These are phyloP conservation scores for Micractinium conductrix DNA, from an alignment of 139 green algal genomes.

Conservation along the genomic window DNA sequence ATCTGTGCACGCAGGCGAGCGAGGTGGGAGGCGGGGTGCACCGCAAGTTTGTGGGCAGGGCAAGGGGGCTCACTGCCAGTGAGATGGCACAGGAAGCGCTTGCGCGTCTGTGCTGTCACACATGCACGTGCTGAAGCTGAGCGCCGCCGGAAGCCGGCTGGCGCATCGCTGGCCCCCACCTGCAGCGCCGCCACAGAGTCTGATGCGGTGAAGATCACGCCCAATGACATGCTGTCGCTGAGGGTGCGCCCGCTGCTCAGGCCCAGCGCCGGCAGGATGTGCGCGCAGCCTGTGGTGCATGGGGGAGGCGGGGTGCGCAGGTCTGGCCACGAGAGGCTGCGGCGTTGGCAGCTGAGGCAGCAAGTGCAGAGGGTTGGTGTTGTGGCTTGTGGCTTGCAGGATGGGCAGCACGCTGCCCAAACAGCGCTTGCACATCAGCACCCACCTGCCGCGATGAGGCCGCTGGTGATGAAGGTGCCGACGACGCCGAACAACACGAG, in stretches of 20 bases:
- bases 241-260: neutral
- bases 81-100: too few relatives aligned
- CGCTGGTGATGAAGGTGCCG: slow-evolving; percentile 54
- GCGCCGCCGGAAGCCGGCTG: too few relatives aligned
- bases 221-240: slow-evolving; percentile 77
- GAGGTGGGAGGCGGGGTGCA: neutral
- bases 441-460: neutral
- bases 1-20: neutral
- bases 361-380: too few relatives aligned
- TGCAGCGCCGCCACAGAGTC: slow-evolving; percentile 92
- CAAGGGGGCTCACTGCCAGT: too few relatives aligned
- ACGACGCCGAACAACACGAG: slow-evolving; percentile 73
- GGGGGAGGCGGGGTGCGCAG: neutral
- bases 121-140: too few relatives aligned
- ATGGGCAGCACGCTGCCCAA: neutral
- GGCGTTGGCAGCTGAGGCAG: neutral
- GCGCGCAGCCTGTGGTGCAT: neutral
- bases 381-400: too few relatives aligned
- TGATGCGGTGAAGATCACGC: slow-evolving; percentile 89
- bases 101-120: too few relatives aligned
- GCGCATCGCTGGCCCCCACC: too few relatives aligned
- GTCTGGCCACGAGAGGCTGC: too few relatives aligned
- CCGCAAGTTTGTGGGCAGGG: too few relatives aligned
- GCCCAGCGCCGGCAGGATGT: neutral
- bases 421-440: neutral